These are phyloP conservation scores for Oryza australiensis DNA, from an alignment of 176 grass and related monocot genomes.

Conservation along the genomic window DNA sequence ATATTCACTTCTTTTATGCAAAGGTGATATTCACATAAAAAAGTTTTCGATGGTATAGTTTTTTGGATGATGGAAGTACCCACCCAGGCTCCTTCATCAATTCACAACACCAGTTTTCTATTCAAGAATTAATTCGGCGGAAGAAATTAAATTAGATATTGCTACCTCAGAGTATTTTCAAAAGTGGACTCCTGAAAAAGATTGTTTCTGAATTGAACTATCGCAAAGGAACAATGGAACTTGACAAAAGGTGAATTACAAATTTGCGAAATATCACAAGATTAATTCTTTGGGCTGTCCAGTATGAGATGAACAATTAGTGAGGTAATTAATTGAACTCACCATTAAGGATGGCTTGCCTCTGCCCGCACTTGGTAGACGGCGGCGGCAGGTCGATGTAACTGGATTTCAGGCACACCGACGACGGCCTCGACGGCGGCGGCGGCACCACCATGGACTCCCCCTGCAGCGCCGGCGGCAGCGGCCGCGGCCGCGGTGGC, in stretches of 20 bases:
- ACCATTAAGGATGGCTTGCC: constrained; percentile 76
- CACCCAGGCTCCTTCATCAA: background rate
- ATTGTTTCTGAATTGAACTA: background rate
- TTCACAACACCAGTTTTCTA: background rate
- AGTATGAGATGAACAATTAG: background rate
- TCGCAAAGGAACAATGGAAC: background rate
- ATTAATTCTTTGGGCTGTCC: background rate
- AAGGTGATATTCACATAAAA: no score
- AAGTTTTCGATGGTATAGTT: no score
- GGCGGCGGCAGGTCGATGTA: constrained; percentile 72
- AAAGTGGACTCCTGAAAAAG: background rate
- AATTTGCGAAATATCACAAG: background rate
- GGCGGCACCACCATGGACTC: background rate
- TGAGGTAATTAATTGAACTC: background rate
- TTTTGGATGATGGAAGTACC: no score
- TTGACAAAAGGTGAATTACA: background rate
- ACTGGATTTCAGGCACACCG: constrained; percentile 44
- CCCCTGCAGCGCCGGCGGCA: background rate
- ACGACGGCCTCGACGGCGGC: constrained; percentile 9
- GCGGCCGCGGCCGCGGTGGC: constrained; percentile 7
- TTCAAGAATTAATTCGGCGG: background rate
- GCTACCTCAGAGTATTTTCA: background rate
- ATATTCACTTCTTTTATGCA: no score
- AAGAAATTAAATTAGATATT: background rate
- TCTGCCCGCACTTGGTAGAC: constrained; percentile 54